These are phyloP conservation scores for Pseudozyma tsukubaensis DNA, from an alignment of 1,284 basidiomycete genomes.

Conservation along the genomic window DNA sequence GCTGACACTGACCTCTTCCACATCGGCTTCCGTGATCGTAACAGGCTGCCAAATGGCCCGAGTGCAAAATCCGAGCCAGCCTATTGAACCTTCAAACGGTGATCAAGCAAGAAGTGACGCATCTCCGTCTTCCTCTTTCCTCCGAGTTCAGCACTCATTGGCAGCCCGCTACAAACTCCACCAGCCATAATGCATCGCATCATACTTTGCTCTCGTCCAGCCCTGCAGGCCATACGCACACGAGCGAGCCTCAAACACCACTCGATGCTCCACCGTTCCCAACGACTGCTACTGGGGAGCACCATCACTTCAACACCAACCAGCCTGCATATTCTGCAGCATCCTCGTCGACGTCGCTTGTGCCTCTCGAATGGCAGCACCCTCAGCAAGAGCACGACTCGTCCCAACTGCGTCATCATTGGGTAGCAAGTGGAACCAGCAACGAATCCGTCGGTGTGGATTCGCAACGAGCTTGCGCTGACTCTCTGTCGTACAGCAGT, in stretches of 20 bases:
- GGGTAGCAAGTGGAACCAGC: too few species aligned
- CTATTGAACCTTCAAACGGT: too few species aligned
- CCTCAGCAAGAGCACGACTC: background rate
- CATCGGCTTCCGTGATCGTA: too few species aligned
- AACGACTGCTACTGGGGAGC: too few species aligned
- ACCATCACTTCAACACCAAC: too few species aligned
- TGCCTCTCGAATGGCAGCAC: background rate
- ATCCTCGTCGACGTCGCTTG: background rate
- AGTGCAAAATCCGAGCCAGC: slow-evolving; percentile 6
- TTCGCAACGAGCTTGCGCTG: too few species aligned
- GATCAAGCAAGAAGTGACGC: background rate
- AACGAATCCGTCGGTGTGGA: too few species aligned
- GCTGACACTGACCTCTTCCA: background rate
- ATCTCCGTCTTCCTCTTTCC: background rate
- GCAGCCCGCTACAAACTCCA: slow-evolving; percentile 8
- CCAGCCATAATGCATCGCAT: background rate
- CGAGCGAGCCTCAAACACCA: background rate
- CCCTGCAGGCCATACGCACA: background rate
- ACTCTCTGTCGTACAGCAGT: too few species aligned
- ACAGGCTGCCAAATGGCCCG: slow-evolving; percentile 22
- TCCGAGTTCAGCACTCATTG: slow-evolving; percentile 14
- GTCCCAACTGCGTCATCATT: too few species aligned
- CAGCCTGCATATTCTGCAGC: background rate
- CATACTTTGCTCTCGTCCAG: too few species aligned
- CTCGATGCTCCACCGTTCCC: too few species aligned